Base-by-base conservation (phyloP, 164 flowering plant genomes). In the Pachysandra terminalis region DNA sequence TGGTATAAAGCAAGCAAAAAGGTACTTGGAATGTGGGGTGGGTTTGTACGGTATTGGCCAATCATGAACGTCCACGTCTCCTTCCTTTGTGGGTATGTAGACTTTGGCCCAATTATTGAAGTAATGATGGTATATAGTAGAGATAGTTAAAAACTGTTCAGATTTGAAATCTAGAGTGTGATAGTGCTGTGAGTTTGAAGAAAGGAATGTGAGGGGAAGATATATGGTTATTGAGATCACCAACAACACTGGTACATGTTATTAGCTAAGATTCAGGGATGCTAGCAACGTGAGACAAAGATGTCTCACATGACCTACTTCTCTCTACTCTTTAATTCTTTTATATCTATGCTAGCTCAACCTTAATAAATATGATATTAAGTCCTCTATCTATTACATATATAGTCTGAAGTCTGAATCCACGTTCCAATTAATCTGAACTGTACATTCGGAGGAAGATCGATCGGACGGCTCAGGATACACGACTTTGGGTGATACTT, bases 181-280 rank as follows among this genome's bases (percentile, higher is more conserved):
- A 22, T 24, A 28, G 32, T 57, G 37, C 10, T 32, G 27, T 55
- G 15, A 24, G 19, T 62, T 56, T 53, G 58, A 51, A 63, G 67
- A 52, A 63, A 73, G 56, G 67, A 63, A 73, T 67, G 58, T 45
- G 60, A 41, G 9, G 37, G 51, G 10, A 22, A 32, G 58, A 37
- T 27, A 5, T 21, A 13, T 15, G 15, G 28, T 26, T n/a, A n/a
- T n/a, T n/a, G n/a, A n/a, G n/a, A n/a, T n/a, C n/a, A n/a, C n/a
- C n/a, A n/a, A n/a, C n/a, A n/a, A n/a, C n/a, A n/a, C n/a, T n/a
- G n/a, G n/a, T n/a, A n/a, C n/a, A n/a, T n/a, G n/a, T n/a, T n/a
- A n/a, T n/a, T n/a, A 70, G 76, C 74, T 56, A n/a, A 77, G 77
- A 70, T 73, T 73, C 76, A 66, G 65, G 77, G 77, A 48, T 41